These are phyloP conservation scores for Salvia hispanica DNA, from an alignment of 257 asterid species.

Conservation along the genomic window DNA sequence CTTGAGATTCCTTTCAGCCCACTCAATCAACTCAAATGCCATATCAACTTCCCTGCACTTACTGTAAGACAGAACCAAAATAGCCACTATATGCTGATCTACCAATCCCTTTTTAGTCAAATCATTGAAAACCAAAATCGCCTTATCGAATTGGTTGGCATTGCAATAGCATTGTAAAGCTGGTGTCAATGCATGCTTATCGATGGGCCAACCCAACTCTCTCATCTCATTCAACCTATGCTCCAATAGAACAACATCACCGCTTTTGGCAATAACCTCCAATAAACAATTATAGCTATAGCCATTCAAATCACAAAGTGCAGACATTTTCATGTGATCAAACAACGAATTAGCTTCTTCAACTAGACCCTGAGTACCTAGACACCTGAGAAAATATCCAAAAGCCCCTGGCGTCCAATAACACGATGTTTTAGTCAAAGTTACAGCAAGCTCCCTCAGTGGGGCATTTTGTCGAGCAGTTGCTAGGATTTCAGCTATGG, in stretches of 20 bases:
- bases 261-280: slow-evolving; percentile 63
- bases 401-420: slow-evolving; percentile 79
- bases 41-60: slow-evolving; percentile 67
- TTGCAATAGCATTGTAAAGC: slow-evolving; percentile 81
- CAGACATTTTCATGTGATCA: slow-evolving; percentile 63
- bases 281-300: slow-evolving; percentile 77
- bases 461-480: slow-evolving; percentile 81
- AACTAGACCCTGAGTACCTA: slow-evolving; percentile 72
- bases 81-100: slow-evolving; percentile 69
- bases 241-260: slow-evolving; percentile 60
- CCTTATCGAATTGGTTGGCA: slow-evolving; percentile 60
- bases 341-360: slow-evolving; percentile 72
- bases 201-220: slow-evolving; percentile 53
- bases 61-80: slow-evolving; percentile 64
- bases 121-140: slow-evolving; percentile 56
- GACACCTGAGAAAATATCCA: slow-evolving; percentile 79
- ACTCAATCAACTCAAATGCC: slow-evolving; percentile 71
- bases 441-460: slow-evolving; percentile 52
- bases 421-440: slow-evolving; percentile 44
- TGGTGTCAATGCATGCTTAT: slow-evolving; percentile 74
- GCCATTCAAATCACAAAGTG: slow-evolving; percentile 53
- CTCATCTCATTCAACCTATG: slow-evolving; percentile 67
- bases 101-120: slow-evolving; percentile 65
- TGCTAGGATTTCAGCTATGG: slow-evolving; percentile 73
- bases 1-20: slow-evolving; percentile 57